Percentiles rank a stretch among this genome's conserved stretches.
Evolutionary conservation across 129 eudicot species (phyloP).

Genomic region (Helichrysum umbraculigerum): DNA sequence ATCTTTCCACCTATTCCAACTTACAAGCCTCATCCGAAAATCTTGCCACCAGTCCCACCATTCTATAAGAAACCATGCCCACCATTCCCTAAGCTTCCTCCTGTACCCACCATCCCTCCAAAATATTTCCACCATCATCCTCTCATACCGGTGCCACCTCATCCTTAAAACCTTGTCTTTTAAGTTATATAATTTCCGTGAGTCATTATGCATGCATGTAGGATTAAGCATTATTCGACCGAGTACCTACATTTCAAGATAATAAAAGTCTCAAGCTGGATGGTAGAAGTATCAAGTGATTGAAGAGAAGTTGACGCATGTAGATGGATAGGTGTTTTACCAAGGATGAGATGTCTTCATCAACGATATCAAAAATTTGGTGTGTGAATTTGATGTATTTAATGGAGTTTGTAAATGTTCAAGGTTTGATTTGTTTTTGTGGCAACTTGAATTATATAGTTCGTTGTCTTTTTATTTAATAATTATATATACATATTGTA

Average conservation of each 20-base stretch:
- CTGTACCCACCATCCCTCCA: slow-evolving; percentile 43
- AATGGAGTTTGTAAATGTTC: slow-evolving; percentile 33
- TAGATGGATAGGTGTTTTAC: not conserved
- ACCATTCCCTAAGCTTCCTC: slow-evolving; percentile 43
- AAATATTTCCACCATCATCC: slow-evolving; percentile 50
- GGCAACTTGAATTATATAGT: not conserved
- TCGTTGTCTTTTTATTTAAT: not conserved
- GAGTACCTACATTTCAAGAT: slow-evolving; percentile 24
- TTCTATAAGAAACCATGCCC: slow-evolving; percentile 46
- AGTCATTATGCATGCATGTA: slow-evolving; percentile 23
- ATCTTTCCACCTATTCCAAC: slow-evolving; percentile 32
- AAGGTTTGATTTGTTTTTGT: slow-evolving; percentile 34
- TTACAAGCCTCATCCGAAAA: slow-evolving; percentile 40
- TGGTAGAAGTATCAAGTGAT: slow-evolving; percentile 5
- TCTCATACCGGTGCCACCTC: slow-evolving; percentile 43
- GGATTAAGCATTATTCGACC: slow-evolving; percentile 11
- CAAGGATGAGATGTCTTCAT: not conserved
- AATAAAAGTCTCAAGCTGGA: slow-evolving; percentile 24
- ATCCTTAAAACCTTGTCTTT: slow-evolving; percentile 22
- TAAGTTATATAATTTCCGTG: slow-evolving; percentile 16
- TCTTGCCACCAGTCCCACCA: slow-evolving; percentile 37
- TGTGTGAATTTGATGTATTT: slow-evolving; percentile 29
- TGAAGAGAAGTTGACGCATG: slow-evolving; percentile 17
- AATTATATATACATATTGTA: not conserved
- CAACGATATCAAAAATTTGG: slow-evolving; percentile 18